Conservation (phyloP, 2,329 filamentous ascomycete species). For the Colletotrichum musae region DNA sequence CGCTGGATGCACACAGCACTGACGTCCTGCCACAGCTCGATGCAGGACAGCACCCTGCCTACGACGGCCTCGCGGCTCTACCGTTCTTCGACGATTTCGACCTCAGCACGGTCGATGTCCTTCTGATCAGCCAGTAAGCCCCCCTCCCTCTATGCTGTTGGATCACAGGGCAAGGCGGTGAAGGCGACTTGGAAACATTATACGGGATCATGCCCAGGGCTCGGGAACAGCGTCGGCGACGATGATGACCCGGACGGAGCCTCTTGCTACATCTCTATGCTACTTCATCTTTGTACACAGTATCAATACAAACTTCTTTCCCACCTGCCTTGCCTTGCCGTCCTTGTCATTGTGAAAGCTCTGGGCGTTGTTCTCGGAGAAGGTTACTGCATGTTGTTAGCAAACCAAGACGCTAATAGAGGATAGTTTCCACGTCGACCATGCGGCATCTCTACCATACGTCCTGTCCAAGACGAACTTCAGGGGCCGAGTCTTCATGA, state of each 20-base stretch:
- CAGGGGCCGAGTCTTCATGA: conserved; percentile 97
- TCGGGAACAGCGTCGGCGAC: conserved; percentile 26
- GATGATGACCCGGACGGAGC: conserved; percentile 32
- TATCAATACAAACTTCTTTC: conserved; percentile 43
- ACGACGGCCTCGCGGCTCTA: conserved; percentile 92
- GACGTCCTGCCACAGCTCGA: conserved; percentile 76
- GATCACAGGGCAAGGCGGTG: conserved; percentile 46
- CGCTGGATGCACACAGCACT: background rate
- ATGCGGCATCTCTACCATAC: conserved; percentile 98
- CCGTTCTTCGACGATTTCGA: conserved; percentile 99
- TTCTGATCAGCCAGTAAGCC: conserved; percentile 99
- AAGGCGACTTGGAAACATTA: conserved; percentile 36
- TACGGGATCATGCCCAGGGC: conserved; percentile 28
- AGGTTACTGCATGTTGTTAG: conserved; percentile 12
- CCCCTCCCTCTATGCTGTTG: conserved; percentile 40
- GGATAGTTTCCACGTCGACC: conserved; percentile 94
- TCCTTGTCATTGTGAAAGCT: conserved; percentile 38
- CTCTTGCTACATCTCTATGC: conserved; percentile 38
- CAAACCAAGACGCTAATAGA: conserved; percentile 24
- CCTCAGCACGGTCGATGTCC: conserved; percentile 94
- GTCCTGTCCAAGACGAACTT: conserved; percentile 99
- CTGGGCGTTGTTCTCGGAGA: background rate
- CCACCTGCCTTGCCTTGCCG: conserved; percentile 42
- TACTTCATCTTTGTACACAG: conserved; percentile 41
- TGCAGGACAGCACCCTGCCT: conserved; percentile 95